A percentile compares a stretch with the other conserved stretches of the same genome.
phyloP scores from a whole-genome alignment of 75 land plant genomes.

The Sequoia sempervirens region DNA sequence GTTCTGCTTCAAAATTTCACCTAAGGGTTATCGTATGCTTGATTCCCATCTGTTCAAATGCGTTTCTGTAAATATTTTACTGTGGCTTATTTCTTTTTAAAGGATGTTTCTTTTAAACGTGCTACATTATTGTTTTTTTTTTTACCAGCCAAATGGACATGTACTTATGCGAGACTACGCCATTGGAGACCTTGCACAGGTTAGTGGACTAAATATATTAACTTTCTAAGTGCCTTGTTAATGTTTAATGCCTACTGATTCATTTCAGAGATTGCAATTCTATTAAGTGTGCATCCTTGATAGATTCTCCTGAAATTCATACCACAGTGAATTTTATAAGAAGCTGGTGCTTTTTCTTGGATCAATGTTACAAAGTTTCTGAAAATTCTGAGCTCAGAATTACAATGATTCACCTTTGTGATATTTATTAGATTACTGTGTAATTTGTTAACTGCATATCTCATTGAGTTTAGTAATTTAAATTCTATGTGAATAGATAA shows the following conservation, averaged over 20 bases:
- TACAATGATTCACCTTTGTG: not conserved
- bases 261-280: not conserved
- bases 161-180: conserved; percentile 96
- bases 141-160: conserved; percentile 78
- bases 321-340: not conserved
- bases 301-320: not conserved
- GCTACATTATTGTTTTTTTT: not conserved
- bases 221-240: not conserved
- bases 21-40: not conserved
- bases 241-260: not conserved
- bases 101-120: not conserved
- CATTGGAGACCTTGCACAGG: conserved; percentile 97
- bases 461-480: not conserved
- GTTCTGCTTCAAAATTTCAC: not conserved
- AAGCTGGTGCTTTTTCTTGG: not conserved
- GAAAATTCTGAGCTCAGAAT: not conserved
- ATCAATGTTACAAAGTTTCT: not conserved
- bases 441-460: not conserved
- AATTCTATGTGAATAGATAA: not conserved
- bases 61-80: not conserved
- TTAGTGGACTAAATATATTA: conserved; percentile 1
- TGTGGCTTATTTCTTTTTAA: not conserved
- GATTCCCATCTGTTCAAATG: not conserved
- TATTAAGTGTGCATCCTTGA: not conserved
- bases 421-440: not conserved